Evolutionary conservation across 208 protist species (phyloP), one percentile per base, ranked within the genome.

Genomic region (Kentomonas sorsogonicus): DNA sequence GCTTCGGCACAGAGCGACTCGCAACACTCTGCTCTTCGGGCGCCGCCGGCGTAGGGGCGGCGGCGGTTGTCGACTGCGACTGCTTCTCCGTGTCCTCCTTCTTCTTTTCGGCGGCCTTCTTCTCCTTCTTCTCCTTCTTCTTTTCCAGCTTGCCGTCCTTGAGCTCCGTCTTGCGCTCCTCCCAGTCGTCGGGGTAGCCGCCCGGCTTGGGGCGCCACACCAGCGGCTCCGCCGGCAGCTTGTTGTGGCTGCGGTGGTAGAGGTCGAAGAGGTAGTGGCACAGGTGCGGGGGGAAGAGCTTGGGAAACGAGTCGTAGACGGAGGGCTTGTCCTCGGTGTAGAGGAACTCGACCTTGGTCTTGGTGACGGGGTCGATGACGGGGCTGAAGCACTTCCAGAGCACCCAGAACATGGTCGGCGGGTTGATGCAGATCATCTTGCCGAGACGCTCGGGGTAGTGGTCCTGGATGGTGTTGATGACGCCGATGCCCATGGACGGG

Each of bases 361-460:
- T 76, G 23, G 88, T 95, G n/a, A 79, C 73, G 23, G 78, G 68
- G 62, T 95, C 86, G 48, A 95, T 81, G 18, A 65, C 81, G 31
- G 71, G 64, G 23, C 74, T 72, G 34, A 92, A 77, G 23, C 86
- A 57, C 52, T 84, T 88, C 74, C 78, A 95, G 13, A 92, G 69
- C 4, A 90, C 26, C 33, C 74, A 82, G 63, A 95, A 92, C 31
- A 86, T 59, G 15, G 52, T 81, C 3, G 88, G 88, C 0, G 88
- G 68, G 63, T 95, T 89, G 43, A 95, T 71, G 33, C 82, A 77
- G 30, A 92, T 69, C 66, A 89, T 90, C 62, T 82, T 75, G 30
- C 84, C 88, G 47, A 95, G 60, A 9, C 89, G 72, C 63, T 95
- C 89, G 10, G 89, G 89, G 60, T 74, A 95, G 70, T 92, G 80